A percentile compares a stretch with the other conserved stretches of the same genome.
Evolutionary conservation across 2,329 filamentous ascomycete species (phyloP).

Genomic region (Xylariales sp.): DNA sequence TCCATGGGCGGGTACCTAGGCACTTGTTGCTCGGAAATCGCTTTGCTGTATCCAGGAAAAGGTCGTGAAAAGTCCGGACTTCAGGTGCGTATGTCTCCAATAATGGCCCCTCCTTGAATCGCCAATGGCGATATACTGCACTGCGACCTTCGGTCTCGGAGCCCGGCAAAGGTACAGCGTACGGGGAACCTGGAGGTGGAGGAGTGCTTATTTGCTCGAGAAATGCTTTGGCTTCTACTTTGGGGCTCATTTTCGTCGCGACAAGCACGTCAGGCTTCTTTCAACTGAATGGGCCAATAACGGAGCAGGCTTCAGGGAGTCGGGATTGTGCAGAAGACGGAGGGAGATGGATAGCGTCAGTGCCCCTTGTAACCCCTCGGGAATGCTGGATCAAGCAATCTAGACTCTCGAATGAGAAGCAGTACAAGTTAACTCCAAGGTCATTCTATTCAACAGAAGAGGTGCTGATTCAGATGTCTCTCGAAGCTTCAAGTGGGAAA

Average conservation of each 20-base stretch:
- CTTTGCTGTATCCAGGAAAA: conserved; percentile 67
- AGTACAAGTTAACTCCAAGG: no score
- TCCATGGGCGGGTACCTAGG: conserved; percentile 77
- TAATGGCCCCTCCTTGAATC: conserved; percentile 65
- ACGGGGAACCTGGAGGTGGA: conserved; percentile 55
- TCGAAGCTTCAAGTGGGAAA: no score
- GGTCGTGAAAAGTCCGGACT: conserved; percentile 69
- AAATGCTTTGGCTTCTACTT: conserved; percentile 32
- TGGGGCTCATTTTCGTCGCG: conserved; percentile 27
- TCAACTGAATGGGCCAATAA: no score
- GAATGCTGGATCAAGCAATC: no score
- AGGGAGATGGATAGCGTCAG: no score
- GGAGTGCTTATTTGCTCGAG: conserved; percentile 28
- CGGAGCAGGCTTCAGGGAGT: no score
- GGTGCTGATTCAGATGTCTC: no score
- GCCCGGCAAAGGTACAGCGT: conserved; percentile 72
- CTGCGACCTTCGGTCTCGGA: conserved; percentile 68
- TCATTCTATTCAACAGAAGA: no score
- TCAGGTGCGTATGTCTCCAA: conserved; percentile 68
- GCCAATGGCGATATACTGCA: conserved; percentile 79
- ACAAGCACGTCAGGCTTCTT: no score
- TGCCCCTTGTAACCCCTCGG: no score
- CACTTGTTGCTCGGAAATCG: conserved; percentile 64
- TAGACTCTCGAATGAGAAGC: no score
- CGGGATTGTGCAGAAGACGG: no score